Conservation (phyloP, 805 yeast genomes). For the Pichia pseudocactophila region DNA sequence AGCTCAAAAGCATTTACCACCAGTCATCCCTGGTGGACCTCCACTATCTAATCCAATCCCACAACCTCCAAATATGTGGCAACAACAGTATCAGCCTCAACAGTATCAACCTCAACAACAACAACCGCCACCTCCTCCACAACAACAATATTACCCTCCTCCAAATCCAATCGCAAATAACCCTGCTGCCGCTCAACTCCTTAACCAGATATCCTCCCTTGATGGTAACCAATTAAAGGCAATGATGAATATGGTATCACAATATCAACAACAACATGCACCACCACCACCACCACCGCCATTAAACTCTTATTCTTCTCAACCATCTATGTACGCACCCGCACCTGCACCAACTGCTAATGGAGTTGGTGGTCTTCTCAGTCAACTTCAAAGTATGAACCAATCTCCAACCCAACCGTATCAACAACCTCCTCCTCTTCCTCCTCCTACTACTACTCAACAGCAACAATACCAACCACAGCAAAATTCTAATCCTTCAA, state of each 20-base stretch:
- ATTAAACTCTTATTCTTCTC: too few species aligned
- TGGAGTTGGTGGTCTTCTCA: conserved; percentile 1
- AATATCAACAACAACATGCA: conserved; percentile 5
- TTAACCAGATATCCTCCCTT: too few species aligned
- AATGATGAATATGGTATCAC: too few species aligned
- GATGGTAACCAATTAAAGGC: too few species aligned
- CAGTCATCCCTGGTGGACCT: conserved; percentile 5
- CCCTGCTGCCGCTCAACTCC: too few species aligned
- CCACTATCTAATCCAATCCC: conserved; percentile 5
- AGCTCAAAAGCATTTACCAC: conserved; percentile 7
- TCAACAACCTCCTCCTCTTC: not conserved
- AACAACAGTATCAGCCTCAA: conserved; percentile 18
- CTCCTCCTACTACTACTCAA: not conserved
- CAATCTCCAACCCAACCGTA: not conserved
- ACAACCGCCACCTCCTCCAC: conserved; percentile 11
- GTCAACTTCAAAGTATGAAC: conserved; percentile 2
- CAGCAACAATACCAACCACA: conserved; percentile 1
- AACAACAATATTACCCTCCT: conserved; percentile 4
- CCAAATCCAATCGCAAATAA: too few species aligned
- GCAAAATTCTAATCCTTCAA: conserved; percentile 11
- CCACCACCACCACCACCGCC: not conserved
- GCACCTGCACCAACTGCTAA: not conserved
- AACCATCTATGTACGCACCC: conserved; percentile 2
- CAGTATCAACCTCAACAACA: conserved; percentile 9
- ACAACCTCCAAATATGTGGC: conserved; percentile 2